Conservation (phyloP, 1,284 basidiomycete species). For the Hymenochaete sp. region DNA sequence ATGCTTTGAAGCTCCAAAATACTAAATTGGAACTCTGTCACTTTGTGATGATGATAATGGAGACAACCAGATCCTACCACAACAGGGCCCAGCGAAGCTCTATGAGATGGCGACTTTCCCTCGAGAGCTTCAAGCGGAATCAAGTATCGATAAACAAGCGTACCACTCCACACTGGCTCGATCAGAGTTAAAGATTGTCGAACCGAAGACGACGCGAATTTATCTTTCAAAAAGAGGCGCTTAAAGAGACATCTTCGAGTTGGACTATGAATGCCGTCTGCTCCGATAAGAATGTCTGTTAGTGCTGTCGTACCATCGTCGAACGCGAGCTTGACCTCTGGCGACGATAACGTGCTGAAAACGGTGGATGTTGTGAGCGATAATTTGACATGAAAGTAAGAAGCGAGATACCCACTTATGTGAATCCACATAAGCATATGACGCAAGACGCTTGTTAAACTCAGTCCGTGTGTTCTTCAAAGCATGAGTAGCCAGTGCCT, state of each 20-base stretch:
- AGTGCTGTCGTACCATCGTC: slow-evolving; percentile 16
- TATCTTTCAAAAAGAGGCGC: neutral
- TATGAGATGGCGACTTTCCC: slow-evolving; percentile 9
- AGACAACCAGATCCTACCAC: slow-evolving; percentile 3
- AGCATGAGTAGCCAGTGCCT: slow-evolving; percentile 7
- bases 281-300: slow-evolving; percentile 18
- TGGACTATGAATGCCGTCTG: slow-evolving; percentile 18
- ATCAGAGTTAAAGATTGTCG: neutral
- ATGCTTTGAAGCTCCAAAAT: slow-evolving; percentile 14
- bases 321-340: slow-evolving; percentile 15
- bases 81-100: slow-evolving; percentile 9
- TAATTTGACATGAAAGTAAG: neutral
- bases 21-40: slow-evolving; percentile 1
- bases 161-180: slow-evolving; percentile 20
- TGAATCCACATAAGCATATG: slow-evolving; percentile 8
- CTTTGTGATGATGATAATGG: neutral
- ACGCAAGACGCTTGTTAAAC: slow-evolving; percentile 12
- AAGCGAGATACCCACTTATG: slow-evolving; percentile 5
- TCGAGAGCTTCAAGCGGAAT: slow-evolving; percentile 15
- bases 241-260: slow-evolving; percentile 12
- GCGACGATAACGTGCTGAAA: neutral
- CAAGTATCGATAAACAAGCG: slow-evolving; percentile 18
- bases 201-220: neutral
- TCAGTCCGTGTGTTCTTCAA: slow-evolving; percentile 5
- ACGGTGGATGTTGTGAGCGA: neutral